Conservation (phyloP, 2,329 filamentous ascomycete genomes). For the Colletotrichum somersetense region DNA sequence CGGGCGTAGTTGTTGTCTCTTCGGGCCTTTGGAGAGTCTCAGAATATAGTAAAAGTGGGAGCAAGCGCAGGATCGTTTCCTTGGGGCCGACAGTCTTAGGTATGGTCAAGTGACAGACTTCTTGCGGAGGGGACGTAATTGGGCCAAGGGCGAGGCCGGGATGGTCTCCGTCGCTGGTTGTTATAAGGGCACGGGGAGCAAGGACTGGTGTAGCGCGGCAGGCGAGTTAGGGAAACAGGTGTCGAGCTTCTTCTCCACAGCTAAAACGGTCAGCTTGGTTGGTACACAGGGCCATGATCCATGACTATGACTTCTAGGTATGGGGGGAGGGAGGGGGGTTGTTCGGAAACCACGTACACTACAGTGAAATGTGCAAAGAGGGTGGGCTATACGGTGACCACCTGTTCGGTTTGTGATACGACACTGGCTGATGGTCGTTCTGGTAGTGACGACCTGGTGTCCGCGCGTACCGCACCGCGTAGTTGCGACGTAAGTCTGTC, state of each 20-base stretch:
- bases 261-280: constrained; percentile 27
- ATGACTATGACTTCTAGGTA: background rate
- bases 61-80: constrained; percentile 2
- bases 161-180: constrained; percentile 23
- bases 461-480: constrained; percentile 41
- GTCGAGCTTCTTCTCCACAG: constrained; percentile 15
- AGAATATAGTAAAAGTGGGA: background rate
- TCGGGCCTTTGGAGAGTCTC: background rate
- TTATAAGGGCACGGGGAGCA: constrained; percentile 15
- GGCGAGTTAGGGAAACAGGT: constrained; percentile 14
- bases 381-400: constrained; percentile 26
- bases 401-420: constrained; percentile 34
- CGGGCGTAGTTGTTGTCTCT: background rate
- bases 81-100: background rate
- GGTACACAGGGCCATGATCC: constrained; percentile 24
- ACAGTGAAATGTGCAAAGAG: constrained; percentile 1
- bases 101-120: constrained; percentile 35
- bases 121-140: constrained; percentile 16
- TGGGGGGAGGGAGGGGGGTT: background rate
- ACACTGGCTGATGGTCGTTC: constrained; percentile 7
- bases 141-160: constrained; percentile 15
- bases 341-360: constrained; percentile 11
- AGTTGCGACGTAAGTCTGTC: constrained; percentile 24
- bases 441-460: constrained; percentile 29
- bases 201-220: constrained; percentile 33